A percentile compares a stretch with the other conserved stretches of the same genome.
These are phyloP conservation scores for Pythium brachiatum DNA, from an alignment of 352 stramenopile genomes.

Conservation along the genomic window DNA sequence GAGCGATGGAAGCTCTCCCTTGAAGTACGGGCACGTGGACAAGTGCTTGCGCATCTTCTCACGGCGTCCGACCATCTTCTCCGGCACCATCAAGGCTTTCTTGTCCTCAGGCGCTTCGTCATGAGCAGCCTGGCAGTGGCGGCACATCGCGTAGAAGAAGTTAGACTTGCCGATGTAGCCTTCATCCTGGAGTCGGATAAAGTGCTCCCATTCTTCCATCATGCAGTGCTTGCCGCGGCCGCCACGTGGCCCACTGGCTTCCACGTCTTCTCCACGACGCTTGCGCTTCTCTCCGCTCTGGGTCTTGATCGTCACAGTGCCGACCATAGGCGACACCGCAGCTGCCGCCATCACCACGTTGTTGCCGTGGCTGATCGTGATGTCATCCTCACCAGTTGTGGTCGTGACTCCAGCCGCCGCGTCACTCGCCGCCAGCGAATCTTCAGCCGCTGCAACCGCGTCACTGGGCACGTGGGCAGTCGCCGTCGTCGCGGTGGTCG, in stretches of 20 bases:
- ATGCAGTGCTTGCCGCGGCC: slow-evolving; percentile 74
- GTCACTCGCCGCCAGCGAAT: background rate
- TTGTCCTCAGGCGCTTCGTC: slow-evolving; percentile 54
- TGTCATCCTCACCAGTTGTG: background rate
- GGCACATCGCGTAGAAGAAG: slow-evolving; percentile 74
- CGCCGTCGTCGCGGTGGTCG: slow-evolving; percentile 9
- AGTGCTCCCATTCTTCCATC: slow-evolving; percentile 84
- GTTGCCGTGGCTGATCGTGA: background rate
- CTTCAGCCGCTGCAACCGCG: background rate
- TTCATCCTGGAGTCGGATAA: slow-evolving; percentile 67
- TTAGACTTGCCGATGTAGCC: slow-evolving; percentile 85
- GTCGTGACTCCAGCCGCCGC: background rate
- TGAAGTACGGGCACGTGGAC: slow-evolving; percentile 54
- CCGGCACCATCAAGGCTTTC: slow-evolving; percentile 47
- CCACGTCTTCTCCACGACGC: slow-evolving; percentile 33
- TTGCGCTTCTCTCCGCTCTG: slow-evolving; percentile 50
- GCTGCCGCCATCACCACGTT: background rate
- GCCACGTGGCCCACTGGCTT: slow-evolving; percentile 37
- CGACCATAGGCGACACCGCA: background rate
- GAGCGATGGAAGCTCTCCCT: slow-evolving; percentile 55
- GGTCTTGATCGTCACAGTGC: slow-evolving; percentile 22
- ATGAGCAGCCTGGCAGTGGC: slow-evolving; percentile 62
- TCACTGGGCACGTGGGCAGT: background rate
- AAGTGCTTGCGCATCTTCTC: slow-evolving; percentile 83
- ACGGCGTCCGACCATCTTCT: slow-evolving; percentile 67